Evolutionary conservation across 1,139 yeast species (phyloP), one percentile per base, ranked within the genome.

Genomic region (Geotrichum restrictum): DNA sequence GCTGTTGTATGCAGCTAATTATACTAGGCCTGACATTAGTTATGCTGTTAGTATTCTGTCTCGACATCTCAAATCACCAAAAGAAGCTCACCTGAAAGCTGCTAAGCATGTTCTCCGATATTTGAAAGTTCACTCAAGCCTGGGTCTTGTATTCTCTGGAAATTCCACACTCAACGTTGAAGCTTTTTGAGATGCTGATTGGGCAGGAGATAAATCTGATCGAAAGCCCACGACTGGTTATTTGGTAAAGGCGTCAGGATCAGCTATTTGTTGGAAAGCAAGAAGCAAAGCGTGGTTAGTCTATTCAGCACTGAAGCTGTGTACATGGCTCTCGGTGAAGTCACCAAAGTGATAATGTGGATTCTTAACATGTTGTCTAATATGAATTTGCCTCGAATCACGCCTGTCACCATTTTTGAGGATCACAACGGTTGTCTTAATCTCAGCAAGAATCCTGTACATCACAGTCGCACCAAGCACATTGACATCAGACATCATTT

Each of bases 381-480:
- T 11, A 37, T 44, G 41, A 21, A 34, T 36, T 8, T 24, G 5
- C 29, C 29, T 24, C 5, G 29, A 5, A 24, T 45, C 2, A 27
- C 24, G 10, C 45, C 40, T 1, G 45, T 39, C 21, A 47, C 40
- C 10, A 40, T 56, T 2, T 46, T 14, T 41, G 59, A 54, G 33
- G 63, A 59, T 40, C 59, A 60, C 42, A 56, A 57, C 19, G 47
- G 60, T 13, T 52, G 56, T 29, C 47, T 57, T 32, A 37, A 48
- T 6, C 37, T 60, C n/a, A 53, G 59, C 22, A 19, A 38, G n/a
- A 59, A 60, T 18, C 56, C 60, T 1, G 48, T 48, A 14, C 41
- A 31, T 31, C 58, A 57, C 44, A 19, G 37, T 14, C 19, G 56
- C 19, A 57, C 62, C 37, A 59, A 57, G 39, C 60, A 56, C 37